These are phyloP conservation scores for Acacia pycnantha DNA, from an alignment of 331 rosid genomes.

Conservation along the genomic window DNA sequence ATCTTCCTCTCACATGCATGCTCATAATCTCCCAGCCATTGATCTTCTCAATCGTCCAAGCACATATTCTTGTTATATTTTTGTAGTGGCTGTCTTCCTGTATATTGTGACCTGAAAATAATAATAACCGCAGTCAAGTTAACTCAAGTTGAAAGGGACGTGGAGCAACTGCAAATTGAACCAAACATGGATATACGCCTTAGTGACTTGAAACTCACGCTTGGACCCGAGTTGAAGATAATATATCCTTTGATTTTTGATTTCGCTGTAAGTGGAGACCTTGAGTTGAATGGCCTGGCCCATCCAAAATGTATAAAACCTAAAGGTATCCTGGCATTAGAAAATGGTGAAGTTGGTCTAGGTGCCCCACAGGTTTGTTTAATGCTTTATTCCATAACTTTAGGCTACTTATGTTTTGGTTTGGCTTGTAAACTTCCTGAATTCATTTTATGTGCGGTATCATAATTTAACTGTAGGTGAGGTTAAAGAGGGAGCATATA, in stretches of 20 bases:
- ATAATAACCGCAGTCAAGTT: conserved; percentile 46
- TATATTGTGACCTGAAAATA: conserved; percentile 17
- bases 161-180: conserved; percentile 56
- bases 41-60: no score
- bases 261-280: conserved; percentile 83
- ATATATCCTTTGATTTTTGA: conserved; percentile 86
- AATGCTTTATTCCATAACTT: conserved; percentile 4
- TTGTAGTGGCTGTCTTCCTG: neutral
- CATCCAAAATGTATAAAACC: conserved; percentile 84
- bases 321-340: conserved; percentile 75
- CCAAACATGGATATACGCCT: conserved; percentile 66
- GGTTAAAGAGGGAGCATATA: conserved; percentile 82
- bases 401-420: conserved; percentile 18
- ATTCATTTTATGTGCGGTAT: conserved; percentile 9
- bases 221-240: conserved; percentile 94
- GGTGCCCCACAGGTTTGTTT: conserved; percentile 89
- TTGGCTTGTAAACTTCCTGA: conserved; percentile 21
- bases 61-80: neutral
- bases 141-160: conserved; percentile 54
- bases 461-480: conserved; percentile 57
- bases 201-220: conserved; percentile 76
- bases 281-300: conserved; percentile 80
- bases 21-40: no score
- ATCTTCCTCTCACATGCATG: no score
- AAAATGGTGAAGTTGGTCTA: conserved; percentile 92